These are phyloP conservation scores for Jamesozyma piceae DNA, from an alignment of 805 yeast genomes.

Conservation along the genomic window DNA sequence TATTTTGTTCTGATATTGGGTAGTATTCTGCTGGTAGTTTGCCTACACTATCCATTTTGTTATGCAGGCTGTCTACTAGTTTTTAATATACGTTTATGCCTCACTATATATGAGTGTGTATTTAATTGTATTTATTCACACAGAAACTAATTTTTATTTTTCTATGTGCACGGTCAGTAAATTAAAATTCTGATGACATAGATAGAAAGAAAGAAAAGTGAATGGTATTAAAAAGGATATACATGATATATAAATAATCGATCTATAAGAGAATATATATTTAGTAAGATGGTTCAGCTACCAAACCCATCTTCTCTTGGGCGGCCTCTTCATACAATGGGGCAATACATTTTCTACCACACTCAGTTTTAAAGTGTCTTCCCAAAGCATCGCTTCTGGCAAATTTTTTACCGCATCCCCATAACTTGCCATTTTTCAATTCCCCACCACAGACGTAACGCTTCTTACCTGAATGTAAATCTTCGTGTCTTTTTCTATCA, in stretches of 20 bases:
- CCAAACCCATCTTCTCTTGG: constrained; percentile 13
- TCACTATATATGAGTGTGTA: too few species aligned
- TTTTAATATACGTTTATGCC: too few species aligned
- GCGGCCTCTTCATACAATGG: constrained; percentile 56
- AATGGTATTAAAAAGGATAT: too few species aligned
- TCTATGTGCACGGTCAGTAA: too few species aligned
- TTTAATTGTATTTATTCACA: too few species aligned
- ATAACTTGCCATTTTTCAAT: constrained; percentile 45
- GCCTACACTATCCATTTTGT: background rate
- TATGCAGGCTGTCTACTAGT: too few species aligned
- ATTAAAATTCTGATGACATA: too few species aligned
- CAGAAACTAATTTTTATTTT: too few species aligned
- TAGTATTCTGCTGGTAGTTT: background rate
- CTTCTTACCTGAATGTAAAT: constrained; percentile 68
- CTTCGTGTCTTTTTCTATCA: constrained; percentile 68
- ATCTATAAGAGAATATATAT: too few species aligned
- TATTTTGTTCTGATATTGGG: constrained; percentile 7
- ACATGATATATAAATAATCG: too few species aligned
- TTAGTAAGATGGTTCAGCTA: too few species aligned
- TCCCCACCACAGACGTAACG: constrained; percentile 62
- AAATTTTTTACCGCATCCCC: constrained; percentile 80
- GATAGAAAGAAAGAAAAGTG: too few species aligned
- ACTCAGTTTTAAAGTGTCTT: constrained; percentile 71
- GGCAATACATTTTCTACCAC: constrained; percentile 62
- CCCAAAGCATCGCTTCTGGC: constrained; percentile 74